These are phyloP conservation scores for Ustilago trichophora DNA, from an alignment of 1,284 basidiomycete genomes.

Conservation along the genomic window DNA sequence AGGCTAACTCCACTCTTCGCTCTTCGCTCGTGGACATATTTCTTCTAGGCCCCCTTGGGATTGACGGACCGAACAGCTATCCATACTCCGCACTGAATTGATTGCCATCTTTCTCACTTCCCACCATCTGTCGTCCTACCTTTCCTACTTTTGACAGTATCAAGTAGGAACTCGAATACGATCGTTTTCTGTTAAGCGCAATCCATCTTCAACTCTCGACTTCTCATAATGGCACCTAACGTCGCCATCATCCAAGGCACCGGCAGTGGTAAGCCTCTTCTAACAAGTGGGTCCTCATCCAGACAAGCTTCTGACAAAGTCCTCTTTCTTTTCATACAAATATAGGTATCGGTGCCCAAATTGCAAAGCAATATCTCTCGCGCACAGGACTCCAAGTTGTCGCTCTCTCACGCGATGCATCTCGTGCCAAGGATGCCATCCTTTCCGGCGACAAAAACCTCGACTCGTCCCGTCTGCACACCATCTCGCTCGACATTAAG, in stretches of 20 bases:
- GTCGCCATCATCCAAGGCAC: conserved; percentile 60
- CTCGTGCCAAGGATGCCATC: conserved; percentile 62
- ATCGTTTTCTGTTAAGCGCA: too few species aligned
- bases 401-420: conserved; percentile 67
- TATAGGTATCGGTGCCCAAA: conserved; percentile 55
- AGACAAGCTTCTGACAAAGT: too few species aligned
- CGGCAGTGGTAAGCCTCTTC: conserved; percentile 30
- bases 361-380: conserved; percentile 61
- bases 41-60: too few species aligned
- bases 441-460: conserved; percentile 42
- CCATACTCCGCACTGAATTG: too few species aligned
- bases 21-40: too few species aligned
- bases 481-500: conserved; percentile 67
- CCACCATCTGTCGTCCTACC: too few species aligned
- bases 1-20: neutral
- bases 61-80: too few species aligned
- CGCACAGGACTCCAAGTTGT: conserved; percentile 68
- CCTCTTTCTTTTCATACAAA: too few species aligned
- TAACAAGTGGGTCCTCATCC: neutral
- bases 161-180: neutral
- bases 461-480: conserved; percentile 64
- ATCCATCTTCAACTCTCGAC: too few species aligned
- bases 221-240: conserved; percentile 35
- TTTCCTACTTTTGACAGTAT: neutral
- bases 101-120: too few species aligned